phyloP scores from a whole-genome alignment of 257 asterid genomes.

The Petunia secreta region DNA sequence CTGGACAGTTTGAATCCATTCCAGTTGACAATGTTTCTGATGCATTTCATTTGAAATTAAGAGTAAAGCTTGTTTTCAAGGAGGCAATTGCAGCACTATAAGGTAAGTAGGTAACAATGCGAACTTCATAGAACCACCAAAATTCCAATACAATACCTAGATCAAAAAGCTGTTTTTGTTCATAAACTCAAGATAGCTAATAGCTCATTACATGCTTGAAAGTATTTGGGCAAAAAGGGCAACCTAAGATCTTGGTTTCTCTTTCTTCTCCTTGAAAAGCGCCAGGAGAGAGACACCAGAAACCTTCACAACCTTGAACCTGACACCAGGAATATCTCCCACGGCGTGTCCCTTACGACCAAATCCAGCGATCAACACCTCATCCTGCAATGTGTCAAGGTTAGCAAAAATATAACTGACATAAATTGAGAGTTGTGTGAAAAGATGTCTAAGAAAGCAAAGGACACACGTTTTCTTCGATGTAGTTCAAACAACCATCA shows the following conservation, averaged over 20 bases:
- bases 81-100: too few relatives aligned
- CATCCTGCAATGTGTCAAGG: slow-evolving; percentile 50
- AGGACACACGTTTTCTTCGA: slow-evolving; percentile 68
- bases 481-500: slow-evolving; percentile 79
- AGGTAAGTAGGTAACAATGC: not conserved
- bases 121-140: not conserved
- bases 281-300: slow-evolving; percentile 81
- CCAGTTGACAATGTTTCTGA: too few relatives aligned
- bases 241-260: slow-evolving; percentile 67
- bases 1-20: too few relatives aligned
- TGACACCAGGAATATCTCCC: slow-evolving; percentile 88
- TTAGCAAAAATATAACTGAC: not conserved
- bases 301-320: slow-evolving; percentile 86
- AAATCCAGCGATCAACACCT: slow-evolving; percentile 86
- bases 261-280: slow-evolving; percentile 76
- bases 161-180: slow-evolving; percentile 32
- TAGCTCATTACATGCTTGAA: slow-evolving; percentile 18
- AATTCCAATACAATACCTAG: slow-evolving; percentile 35
- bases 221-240: not conserved
- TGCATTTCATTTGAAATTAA: too few relatives aligned
- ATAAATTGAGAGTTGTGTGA: not conserved
- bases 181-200: slow-evolving; percentile 22
- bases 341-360: slow-evolving; percentile 92
- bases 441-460: not conserved
- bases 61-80: too few relatives aligned